Evolutionary conservation across 495 filamentous ascomycete species (phyloP), one percentile per base, ranked within the genome.

Genomic region (Trichoderma reesei): DNA sequence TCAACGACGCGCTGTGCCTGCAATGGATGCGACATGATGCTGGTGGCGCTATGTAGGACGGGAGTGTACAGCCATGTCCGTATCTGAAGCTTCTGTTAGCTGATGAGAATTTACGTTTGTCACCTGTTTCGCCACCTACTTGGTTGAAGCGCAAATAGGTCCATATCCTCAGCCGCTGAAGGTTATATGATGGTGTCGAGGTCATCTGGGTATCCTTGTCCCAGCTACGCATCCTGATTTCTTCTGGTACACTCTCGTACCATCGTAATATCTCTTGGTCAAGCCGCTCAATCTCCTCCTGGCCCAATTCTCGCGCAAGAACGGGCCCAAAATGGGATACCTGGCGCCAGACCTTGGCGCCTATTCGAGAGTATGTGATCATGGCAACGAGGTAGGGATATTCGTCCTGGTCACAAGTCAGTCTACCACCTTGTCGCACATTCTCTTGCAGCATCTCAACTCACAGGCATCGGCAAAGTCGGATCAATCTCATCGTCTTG

Each of bases 401-500:
- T 33, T 83, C 78, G 62, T 89, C 84, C 88, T 91, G 77, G 54
- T 3, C 0, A 72, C 8, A 42, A n/a, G 51, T 48, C 3, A 62
- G 65, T 18, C n/a, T 11, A 26, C 18, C n/a, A 31, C 8, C 34
- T 10, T 36, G 56, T 61, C 26, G 67, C 61, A 41, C 10, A 36
- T 10, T 8, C 36, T 14, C 33, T 13, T n/a, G 13, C 1, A 44
- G 37, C 37, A 5, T 4, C 10, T 0, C 60, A 60, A 70, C 87
- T 80, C 77, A 91, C 90, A 41, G 90, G 91, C 66, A 87, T 86
- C 3, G 88, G 88, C 39, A 95, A 72, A 59, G 81, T 83, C 0
- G 88, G 85, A 67, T 96, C 91, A 64, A 96, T 89, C 74, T 93
- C 90, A 48, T 88, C 83, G 68, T 96, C 91, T 66, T 90, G 88